Evolutionary conservation across 805 yeast genomes (phyloP).

Genomic region (Metschnikowia vanudenii): DNA sequence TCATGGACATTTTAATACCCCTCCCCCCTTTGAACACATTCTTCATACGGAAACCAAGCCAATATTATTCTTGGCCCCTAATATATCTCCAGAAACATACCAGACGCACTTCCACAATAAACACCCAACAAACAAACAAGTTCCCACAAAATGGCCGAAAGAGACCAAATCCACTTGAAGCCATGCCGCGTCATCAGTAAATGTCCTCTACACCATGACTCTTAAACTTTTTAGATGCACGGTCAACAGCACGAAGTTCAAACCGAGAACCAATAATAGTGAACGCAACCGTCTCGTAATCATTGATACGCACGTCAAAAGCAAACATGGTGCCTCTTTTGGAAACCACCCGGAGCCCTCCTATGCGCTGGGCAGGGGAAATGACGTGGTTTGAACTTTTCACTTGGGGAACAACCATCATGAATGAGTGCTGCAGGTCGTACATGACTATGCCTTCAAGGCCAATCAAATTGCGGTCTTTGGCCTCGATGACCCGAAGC

Average conservation of each 20-base stretch:
- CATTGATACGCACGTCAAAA: conserved; percentile 41
- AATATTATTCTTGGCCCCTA: no score
- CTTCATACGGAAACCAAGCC: no score
- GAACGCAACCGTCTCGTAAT: conserved; percentile 47
- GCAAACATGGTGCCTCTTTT: conserved; percentile 67
- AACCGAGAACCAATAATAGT: conserved; percentile 78
- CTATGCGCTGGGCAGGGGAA: conserved; percentile 40
- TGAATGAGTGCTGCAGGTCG: conserved; percentile 75
- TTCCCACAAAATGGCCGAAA: no score
- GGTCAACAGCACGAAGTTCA: conserved; percentile 69
- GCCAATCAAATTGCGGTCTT: conserved; percentile 58
- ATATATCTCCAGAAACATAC: no score
- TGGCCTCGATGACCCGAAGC: conserved; percentile 56
- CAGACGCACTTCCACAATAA: no score
- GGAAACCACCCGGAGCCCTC: conserved; percentile 65
- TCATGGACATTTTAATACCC: no score
- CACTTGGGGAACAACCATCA: conserved; percentile 51
- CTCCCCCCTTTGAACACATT: no score
- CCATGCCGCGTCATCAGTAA: no score
- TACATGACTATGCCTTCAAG: conserved; percentile 73
- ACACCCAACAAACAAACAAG: no score
- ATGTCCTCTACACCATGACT: conserved; percentile 67
- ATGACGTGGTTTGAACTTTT: conserved; percentile 30
- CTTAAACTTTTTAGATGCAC: conserved; percentile 84
- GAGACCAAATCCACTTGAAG: no score